Percentiles rank a stretch among this genome's conserved stretches.
These are phyloP conservation scores for Haplographium delicatum DNA, from an alignment of 495 filamentous ascomycete species.

Conservation along the genomic window DNA sequence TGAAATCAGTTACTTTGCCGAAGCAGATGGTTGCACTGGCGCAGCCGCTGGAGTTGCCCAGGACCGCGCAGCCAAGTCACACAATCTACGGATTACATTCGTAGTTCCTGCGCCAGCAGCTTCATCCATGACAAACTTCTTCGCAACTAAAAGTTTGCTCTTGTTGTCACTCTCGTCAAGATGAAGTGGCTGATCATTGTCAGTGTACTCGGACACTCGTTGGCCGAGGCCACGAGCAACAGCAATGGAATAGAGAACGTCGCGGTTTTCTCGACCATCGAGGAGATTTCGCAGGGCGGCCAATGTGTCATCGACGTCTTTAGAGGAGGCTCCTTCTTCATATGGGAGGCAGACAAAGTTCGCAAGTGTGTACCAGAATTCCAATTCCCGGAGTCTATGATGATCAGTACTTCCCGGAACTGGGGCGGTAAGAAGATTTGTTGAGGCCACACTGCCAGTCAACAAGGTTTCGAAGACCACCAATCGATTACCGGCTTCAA, in stretches of 20 bases:
- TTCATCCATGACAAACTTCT: constrained; percentile 75
- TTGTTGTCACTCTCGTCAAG: constrained; percentile 66
- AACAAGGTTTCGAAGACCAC: constrained; percentile 71
- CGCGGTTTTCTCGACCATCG: constrained; percentile 79
- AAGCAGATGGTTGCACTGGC: background rate
- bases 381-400: constrained; percentile 55
- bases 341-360: constrained; percentile 65
- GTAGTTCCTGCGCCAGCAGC: constrained; percentile 64
- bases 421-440: constrained; percentile 49
- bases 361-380: constrained; percentile 77
- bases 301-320: constrained; percentile 60
- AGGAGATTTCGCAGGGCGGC: constrained; percentile 58
- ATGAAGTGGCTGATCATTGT: constrained; percentile 49
- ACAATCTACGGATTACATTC: constrained; percentile 73
- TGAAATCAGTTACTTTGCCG: constrained; percentile 9
- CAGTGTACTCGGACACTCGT: constrained; percentile 59
- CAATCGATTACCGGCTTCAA: constrained; percentile 59
- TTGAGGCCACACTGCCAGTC: constrained; percentile 57
- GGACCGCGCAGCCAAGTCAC: constrained; percentile 53
- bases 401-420: constrained; percentile 42
- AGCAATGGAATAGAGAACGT: constrained; percentile 85
- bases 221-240: constrained; percentile 69
- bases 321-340: constrained; percentile 49
- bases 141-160: constrained; percentile 71
- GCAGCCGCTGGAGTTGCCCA: constrained; percentile 11